These are phyloP conservation scores for Mycena venus DNA, from an alignment of 768 basidiomycete genomes.

Conservation along the genomic window DNA sequence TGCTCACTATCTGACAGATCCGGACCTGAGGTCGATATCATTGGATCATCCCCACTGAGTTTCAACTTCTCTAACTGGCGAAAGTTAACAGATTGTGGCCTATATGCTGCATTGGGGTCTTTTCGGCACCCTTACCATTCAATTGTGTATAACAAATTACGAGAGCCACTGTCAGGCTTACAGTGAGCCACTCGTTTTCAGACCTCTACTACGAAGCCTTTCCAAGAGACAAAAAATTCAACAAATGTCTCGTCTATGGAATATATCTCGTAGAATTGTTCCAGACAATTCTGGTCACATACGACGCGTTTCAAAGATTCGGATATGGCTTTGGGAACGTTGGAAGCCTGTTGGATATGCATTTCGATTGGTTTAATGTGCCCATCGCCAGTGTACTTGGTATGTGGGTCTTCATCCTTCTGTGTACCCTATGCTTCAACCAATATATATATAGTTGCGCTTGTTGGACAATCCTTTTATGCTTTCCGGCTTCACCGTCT, in stretches of 20 bases:
- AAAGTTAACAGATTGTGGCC: not conserved
- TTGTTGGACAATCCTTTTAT: conserved; percentile 10
- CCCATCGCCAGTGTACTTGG: not conserved
- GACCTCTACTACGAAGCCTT: conserved; percentile 16
- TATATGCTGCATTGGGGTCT: conserved; percentile 27
- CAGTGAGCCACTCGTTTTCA: not conserved
- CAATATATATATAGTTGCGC: not conserved
- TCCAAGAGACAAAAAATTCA: not conserved
- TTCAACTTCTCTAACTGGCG: not conserved
- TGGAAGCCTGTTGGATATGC: not conserved
- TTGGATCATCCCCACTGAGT: not conserved
- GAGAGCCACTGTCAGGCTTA: not conserved
- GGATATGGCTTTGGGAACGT: not conserved
- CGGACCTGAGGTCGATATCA: not conserved
- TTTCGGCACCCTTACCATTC: conserved; percentile 24
- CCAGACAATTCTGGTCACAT: not conserved
- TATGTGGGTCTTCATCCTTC: not conserved
- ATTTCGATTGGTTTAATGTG: not conserved
- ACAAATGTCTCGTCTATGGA: not conserved
- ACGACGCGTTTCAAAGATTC: not conserved
- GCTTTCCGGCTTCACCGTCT: not conserved
- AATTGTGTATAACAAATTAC: not conserved
- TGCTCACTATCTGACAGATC: not conserved
- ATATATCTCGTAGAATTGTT: not conserved
- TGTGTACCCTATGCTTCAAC: not conserved